Evolutionary conservation across 805 yeast species (phyloP), one percentile per base, ranked within the genome.

Genomic region (Candida endomychidarum): DNA sequence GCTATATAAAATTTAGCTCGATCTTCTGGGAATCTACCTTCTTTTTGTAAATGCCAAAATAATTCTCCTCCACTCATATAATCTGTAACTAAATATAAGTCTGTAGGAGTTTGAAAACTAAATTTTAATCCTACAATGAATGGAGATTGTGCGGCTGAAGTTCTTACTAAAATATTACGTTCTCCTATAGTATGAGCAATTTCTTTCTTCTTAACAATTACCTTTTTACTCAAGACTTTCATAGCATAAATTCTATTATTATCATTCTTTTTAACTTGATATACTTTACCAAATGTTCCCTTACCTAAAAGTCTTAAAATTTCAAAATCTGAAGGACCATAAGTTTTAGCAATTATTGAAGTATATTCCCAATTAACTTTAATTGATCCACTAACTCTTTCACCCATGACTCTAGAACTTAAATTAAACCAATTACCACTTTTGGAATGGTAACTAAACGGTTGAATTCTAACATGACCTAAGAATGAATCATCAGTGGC

Each of bases 51-150:
- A 67, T 93, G 96, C 95, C 95, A 89, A 60, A 88, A 88, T 49
- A 93, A 73, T 67, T 93, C 99, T 44, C 99, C 99, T 30, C 99
- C 99, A 33, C 93, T 82, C 98, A 93, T 91, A 66, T 86, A 93
- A 66, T 93, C 99, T 2, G 97, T 91, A 20, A 93, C 96, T 44
- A 93, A 72, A 60, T 90, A 93, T 46, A 93, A 72, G 64, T 93
- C 98, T 0, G 86, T 70, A 25, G 93, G 95, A 1, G 99, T 93
- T 68, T 93, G 99, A 65, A 93, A 93, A 0, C 96, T 86, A 60
- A 93, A 91, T 67, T 93, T 93, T 56, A 93, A 75, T 0, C 96
- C 96, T 31, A 93, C 97, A 58, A 93, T 88, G 60, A 93, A 93
- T n/a, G 95, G 87, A 10, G 89, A 83, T 15, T 84, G 83, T 16